These are phyloP conservation scores for Papiliotrema terrestris DNA, from an alignment of 1,284 basidiomycete species.

Conservation along the genomic window DNA sequence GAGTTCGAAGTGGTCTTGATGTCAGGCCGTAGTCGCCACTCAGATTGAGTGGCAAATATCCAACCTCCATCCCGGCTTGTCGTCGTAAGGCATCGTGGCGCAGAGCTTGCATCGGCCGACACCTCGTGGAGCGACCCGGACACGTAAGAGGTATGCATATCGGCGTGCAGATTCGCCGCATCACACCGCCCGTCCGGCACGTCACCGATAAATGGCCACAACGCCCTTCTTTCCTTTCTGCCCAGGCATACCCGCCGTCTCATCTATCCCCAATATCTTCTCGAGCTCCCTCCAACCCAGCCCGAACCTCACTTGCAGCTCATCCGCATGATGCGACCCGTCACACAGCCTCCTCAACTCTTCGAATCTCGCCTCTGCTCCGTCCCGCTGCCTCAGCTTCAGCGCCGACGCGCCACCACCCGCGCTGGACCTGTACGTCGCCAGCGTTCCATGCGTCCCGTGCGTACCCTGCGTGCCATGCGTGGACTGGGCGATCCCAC, in stretches of 20 bases:
- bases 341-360: constrained; percentile 67
- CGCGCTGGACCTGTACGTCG: constrained; percentile 5
- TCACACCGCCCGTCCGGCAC: too few relatives aligned
- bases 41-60: too few relatives aligned
- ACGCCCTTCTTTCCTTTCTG: constrained; percentile 41
- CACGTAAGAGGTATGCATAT: too few relatives aligned
- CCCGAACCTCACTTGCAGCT: constrained; percentile 76
- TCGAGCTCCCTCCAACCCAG: constrained; percentile 79
- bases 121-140: too few relatives aligned
- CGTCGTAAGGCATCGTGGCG: too few relatives aligned
- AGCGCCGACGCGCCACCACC: background rate
- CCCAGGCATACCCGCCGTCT: constrained; percentile 27
- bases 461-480: constrained; percentile 9
- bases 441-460: background rate
- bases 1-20: too few relatives aligned
- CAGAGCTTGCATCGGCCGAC: too few relatives aligned
- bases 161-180: too few relatives aligned
- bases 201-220: constrained; percentile 31
- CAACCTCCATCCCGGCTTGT: too few relatives aligned
- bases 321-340: constrained; percentile 87
- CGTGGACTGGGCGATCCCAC: constrained; percentile 10
- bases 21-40: too few relatives aligned
- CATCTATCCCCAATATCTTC: constrained; percentile 59
- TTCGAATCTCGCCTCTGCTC: constrained; percentile 29
- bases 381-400: constrained; percentile 5